phyloP scores from a whole-genome alignment of 768 basidiomycete species.

The Suillus subalutaceus region DNA sequence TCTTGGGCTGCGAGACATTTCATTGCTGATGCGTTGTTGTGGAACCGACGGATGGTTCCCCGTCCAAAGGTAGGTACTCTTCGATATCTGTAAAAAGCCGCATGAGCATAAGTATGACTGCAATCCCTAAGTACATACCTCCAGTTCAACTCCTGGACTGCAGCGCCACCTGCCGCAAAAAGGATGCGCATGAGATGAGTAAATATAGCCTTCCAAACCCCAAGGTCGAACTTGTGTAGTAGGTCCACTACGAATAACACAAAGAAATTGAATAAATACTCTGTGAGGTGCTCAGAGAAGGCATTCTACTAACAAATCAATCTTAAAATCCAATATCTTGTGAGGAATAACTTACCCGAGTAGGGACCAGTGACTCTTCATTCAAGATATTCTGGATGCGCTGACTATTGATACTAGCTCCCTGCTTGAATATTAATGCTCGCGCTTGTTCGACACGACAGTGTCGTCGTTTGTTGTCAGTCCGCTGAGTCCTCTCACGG shows the following conservation, averaged over 20 bases:
- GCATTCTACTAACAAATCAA: conserved; percentile 37
- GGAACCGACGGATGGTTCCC: no score
- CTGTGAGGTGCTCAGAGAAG: conserved; percentile 30
- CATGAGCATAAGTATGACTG: neutral
- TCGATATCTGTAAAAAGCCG: neutral
- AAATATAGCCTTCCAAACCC: conserved; percentile 21
- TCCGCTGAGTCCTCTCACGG: neutral
- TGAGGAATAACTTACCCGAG: neutral
- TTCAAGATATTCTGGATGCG: neutral
- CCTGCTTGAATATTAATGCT: neutral
- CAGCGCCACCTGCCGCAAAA: conserved; percentile 6
- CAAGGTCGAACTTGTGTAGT: conserved; percentile 21
- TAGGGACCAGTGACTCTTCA: conserved; percentile 15
- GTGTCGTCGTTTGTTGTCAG: neutral
- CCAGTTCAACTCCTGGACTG: conserved; percentile 13
- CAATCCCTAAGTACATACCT: conserved; percentile 12
- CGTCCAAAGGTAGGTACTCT: neutral
- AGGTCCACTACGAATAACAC: conserved; percentile 17
- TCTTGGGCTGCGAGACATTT: no score
- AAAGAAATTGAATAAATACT: conserved; percentile 10
- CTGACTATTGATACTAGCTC: neutral
- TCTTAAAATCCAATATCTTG: neutral
- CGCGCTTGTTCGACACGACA: neutral
- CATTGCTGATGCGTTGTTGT: no score
- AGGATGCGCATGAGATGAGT: conserved; percentile 19